Evolutionary conservation across 495 filamentous ascomycete species (phyloP), one percentile per base, ranked within the genome.

Genomic region (Lasiosphaeria hispida): DNA sequence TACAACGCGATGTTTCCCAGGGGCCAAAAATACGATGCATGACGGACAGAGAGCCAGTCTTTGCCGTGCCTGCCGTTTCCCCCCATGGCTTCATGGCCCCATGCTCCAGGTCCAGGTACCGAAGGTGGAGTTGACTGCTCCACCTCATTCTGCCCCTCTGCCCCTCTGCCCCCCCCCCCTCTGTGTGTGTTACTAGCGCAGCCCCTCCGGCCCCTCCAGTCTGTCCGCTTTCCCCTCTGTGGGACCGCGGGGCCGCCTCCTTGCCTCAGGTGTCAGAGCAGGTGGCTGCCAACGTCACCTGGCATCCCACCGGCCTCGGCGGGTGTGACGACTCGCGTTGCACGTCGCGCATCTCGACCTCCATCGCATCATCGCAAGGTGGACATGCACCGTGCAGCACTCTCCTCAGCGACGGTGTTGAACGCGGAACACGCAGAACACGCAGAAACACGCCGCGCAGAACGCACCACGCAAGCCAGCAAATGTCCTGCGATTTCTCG

Each of bases 1-100:
- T 64, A 58, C 62, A 58, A 60, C 33, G 41, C 62, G 58, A 61
- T 64, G 62, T 55, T 52, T 60, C 62, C 54, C 42, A 50, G 54
- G 57, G 57, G 57, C 57, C 52, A 54, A 63, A 59, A 48, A n/a
- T 10, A n/a, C 33, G 4, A 42, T 56, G 42, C 53, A 47, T 37
- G n/a, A 30, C 17, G 47, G 36, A 44, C 11, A 44, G 23, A 11
- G 13, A 36, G 15, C 30, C n/a, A 13, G 30, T 37, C 14, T 13
- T 51, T 51, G 48, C 48, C 30, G 35, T 36, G 35, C 48, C 33
- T 51, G 48, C 48, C 48, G 48, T 38, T 51, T 7, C 4, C 33
- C 4, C 23, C 23, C 5, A 2, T 30, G 2, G 23, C 23, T 5
- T 5, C 23, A 30, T 30, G 23, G 23, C 23, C 5, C 23, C 23